Evolutionary conservation across 192 early-diverging fungal genomes (phyloP).

Genomic region (Rhizophagus sp.): DNA sequence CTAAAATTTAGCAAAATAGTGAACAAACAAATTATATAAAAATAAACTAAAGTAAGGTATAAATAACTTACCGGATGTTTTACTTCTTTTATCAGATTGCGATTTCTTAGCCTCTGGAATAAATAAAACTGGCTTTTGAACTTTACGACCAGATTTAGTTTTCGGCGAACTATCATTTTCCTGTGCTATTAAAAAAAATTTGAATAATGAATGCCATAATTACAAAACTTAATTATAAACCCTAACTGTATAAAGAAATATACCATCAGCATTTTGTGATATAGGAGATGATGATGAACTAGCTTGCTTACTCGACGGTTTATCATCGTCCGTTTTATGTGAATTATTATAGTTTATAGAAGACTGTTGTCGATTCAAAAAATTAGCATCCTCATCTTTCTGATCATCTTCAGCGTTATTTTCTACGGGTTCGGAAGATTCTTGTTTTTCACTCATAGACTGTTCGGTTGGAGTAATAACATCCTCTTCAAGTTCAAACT

Average conservation of each 20-base stretch:
- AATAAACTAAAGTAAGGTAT: neutral
- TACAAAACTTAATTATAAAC: neutral
- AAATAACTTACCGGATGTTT: neutral
- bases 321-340: neutral
- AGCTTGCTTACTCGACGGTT: neutral
- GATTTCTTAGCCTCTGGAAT: neutral
- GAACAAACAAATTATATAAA: neutral
- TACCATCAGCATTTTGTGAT: slow-evolving; percentile 13
- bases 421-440: neutral
- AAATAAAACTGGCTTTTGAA: slow-evolving; percentile 19
- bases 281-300: neutral
- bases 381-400: neutral
- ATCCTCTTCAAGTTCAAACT: slow-evolving; percentile 33
- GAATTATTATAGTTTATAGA: neutral
- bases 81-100: neutral
- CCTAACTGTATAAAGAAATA: neutral
- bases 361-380: slow-evolving; percentile 7
- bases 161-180: slow-evolving; percentile 1
- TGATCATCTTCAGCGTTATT: neutral
- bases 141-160: slow-evolving; percentile 33
- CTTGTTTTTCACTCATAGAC: neutral
- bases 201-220: neutral
- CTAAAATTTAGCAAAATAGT: neutral
- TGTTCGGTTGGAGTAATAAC: neutral
- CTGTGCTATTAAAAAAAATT: neutral